Base-by-base conservation (phyloP, 257 asterid genomes). In the Galeopsis tetrahit region DNA sequence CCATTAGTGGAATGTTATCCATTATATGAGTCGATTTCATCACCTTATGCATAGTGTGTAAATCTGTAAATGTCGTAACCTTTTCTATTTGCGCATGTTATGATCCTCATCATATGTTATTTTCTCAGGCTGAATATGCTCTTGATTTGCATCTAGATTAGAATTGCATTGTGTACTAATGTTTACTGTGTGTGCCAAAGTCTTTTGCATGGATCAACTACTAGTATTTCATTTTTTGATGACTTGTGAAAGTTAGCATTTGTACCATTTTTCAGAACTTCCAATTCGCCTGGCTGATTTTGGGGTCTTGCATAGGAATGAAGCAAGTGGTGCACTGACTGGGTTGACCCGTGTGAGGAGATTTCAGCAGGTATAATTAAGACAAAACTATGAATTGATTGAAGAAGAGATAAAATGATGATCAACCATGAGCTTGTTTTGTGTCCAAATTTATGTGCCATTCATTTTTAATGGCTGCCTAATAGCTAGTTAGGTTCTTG, bases 291-390 rank as follows among this genome's bases (percentile, higher is more conserved):
- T 92, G 72, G 99, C 98, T 74, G 99, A 95, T 82, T 95, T 95
- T 77, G 99, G 99, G 35, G 97, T 90, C 65, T 81, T 92, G 86
- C 99, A 92, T 79, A 89, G 99, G 65, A 95, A 95, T 75, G 99
- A 95, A 80, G 96, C 96, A 73, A 95, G 98, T 76, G 99, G 99
- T 67, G 99, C 99, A 73, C 98, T 95, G 77, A 90, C 98, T 43
- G 99, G 98, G 51, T 77, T 95, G 80, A 95, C 96, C 33, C 99
- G 99, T 69, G 98, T 95, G 48, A 90, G 99, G 85, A 83, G 99
- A 80, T 95, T 92, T 76, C 99, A 90, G 87, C 99, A 95, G 99
- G 99, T 95, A 85, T 64, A 17, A 42, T 68, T 17, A 14, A 15
- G 43, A 43, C 32, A 11, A 0, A 60, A 21, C 7, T 51, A 7